phyloP scores from a whole-genome alignment of 768 basidiomycete species.

The Imleria badia region DNA sequence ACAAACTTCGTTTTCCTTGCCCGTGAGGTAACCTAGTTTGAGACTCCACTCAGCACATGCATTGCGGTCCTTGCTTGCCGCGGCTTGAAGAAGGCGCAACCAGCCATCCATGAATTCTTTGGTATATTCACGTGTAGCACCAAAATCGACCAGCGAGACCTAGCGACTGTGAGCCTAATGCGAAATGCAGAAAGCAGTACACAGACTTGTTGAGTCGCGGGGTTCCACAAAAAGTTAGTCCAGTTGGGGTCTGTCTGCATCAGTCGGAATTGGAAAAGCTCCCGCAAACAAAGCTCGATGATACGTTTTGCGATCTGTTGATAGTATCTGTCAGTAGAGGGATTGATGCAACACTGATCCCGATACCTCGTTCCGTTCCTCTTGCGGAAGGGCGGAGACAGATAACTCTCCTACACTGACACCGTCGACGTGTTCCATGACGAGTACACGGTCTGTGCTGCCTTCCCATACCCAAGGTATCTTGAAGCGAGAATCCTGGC shows the following conservation, averaged over 20 bases:
- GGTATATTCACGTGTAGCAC: slow-evolving; percentile 86
- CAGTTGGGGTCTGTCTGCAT: slow-evolving; percentile 99
- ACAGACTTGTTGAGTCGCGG: slow-evolving; percentile 55
- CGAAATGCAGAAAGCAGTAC: not conserved
- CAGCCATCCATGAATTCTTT: slow-evolving; percentile 87
- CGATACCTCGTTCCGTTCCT: slow-evolving; percentile 70
- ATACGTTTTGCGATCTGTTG: slow-evolving; percentile 79
- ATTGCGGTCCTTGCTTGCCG: slow-evolving; percentile 62
- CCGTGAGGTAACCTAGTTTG: slow-evolving; percentile 88
- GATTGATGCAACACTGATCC: not conserved
- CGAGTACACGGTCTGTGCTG: slow-evolving; percentile 79
- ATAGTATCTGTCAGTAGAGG: not conserved
- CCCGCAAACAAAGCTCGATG: slow-evolving; percentile 82
- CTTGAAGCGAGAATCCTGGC: slow-evolving; percentile 65
- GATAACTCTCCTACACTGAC: slow-evolving; percentile 71
- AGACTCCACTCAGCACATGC: slow-evolving; percentile 72
- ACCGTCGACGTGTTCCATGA: slow-evolving; percentile 86
- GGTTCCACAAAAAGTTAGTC: slow-evolving; percentile 95
- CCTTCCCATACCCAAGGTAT: slow-evolving; percentile 86
- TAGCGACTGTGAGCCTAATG: slow-evolving; percentile 26
- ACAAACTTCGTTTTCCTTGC: slow-evolving; percentile 75
- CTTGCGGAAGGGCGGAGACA: slow-evolving; percentile 54
- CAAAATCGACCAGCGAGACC: slow-evolving; percentile 93
- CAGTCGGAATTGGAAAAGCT: slow-evolving; percentile 84
- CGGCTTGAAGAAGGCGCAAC: slow-evolving; percentile 81